Base-by-base conservation (phyloP, 192 early-diverging fungal species). In the Coemansia asiatica region DNA sequence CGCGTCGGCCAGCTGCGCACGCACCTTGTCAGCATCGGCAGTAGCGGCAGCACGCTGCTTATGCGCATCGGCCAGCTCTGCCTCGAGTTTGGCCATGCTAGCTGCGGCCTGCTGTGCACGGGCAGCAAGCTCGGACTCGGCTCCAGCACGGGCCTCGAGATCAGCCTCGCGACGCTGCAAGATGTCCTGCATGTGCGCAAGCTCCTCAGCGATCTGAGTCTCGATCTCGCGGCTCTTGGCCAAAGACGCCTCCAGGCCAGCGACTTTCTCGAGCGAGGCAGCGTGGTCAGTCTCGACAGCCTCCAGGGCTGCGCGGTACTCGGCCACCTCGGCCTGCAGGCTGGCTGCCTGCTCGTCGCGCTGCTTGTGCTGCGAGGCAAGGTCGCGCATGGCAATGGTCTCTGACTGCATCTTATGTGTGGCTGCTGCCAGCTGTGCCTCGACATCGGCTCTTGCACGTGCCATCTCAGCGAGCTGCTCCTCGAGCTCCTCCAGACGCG, bases 401-500 rank as follows among this genome's bases (percentile, higher is more conserved):
- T 92, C 90, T 38, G 86, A 87, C 33, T 88, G 86, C 33, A 91
- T 78, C 57, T 89, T 86, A 25, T 69, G 75, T 36, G 84, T 62
- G 0, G 92, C 66, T 23, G 79, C 87, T 23, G 85, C 85, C n/a
- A 93, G 64, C 29, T 82, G 76, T 6, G 46, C 61, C 56, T 91
- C 90, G 3, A 86, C 49, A 33, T 68, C 79, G 0, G 84, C 73
- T 56, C 79, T 81, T 13, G 83, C 60, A 9, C 74, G 58, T 13
- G 74, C 61, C 47, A 93, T 47, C 53, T 83, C 76, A 22, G 74
- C 77, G 36, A 76, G 64, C 73, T 92, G 87, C 57, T 87, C 76
- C 65, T 95, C 93, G 6, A 90, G 67, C 33, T 81, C 76, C 13
- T 93, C 91, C 31, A 90, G 70, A 26, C 85, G 84, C 2, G 75